A percentile compares a stretch with the other conserved stretches of the same genome.
Evolutionary conservation across 1,284 basidiomycete genomes (phyloP).

Genomic region (Rhizopogon hawkerae): DNA sequence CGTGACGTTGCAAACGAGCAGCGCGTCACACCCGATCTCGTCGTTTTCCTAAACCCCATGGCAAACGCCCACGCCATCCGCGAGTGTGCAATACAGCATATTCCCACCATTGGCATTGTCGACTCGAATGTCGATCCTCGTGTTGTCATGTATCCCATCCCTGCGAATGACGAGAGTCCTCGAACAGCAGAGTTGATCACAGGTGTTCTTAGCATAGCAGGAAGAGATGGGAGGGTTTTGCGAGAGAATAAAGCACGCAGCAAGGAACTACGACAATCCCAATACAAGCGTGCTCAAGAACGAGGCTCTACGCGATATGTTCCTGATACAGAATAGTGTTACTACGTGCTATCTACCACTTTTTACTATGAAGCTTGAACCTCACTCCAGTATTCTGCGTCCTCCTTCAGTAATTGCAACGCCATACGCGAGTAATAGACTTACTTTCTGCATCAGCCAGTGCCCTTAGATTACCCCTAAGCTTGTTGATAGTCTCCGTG

Average conservation of each 20-base stretch:
- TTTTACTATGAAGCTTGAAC: slow-evolving; percentile 42
- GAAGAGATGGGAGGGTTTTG: slow-evolving; percentile 65
- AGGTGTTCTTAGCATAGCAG: slow-evolving; percentile 88
- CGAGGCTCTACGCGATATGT: slow-evolving; percentile 1
- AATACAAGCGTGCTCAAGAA: slow-evolving; percentile 4
- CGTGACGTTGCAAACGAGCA: slow-evolving; percentile 47
- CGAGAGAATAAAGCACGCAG: slow-evolving; percentile 15
- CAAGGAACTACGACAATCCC: slow-evolving; percentile 9
- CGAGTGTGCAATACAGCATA: slow-evolving; percentile 76
- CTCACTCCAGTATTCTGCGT: slow-evolving; percentile 58
- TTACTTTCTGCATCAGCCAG: slow-evolving; percentile 85
- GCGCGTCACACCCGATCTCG: slow-evolving; percentile 76
- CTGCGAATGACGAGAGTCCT: slow-evolving; percentile 93
- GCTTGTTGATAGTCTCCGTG: slow-evolving; percentile 92
- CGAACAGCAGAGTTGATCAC: slow-evolving; percentile 86
- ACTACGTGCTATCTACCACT: background rate
- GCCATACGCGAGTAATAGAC: slow-evolving; percentile 25
- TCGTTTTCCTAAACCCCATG: slow-evolving; percentile 83
- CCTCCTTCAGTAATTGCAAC: slow-evolving; percentile 10
- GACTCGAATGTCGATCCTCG: slow-evolving; percentile 97
- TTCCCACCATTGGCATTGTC: slow-evolving; percentile 84
- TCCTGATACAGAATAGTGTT: background rate
- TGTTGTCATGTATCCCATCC: slow-evolving; percentile 96
- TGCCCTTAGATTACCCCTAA: slow-evolving; percentile 81
- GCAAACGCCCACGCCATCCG: slow-evolving; percentile 77